phyloP scores from a whole-genome alignment of 371 early-diverging fungal genomes.

The Nosema muscidifuracis region DNA sequence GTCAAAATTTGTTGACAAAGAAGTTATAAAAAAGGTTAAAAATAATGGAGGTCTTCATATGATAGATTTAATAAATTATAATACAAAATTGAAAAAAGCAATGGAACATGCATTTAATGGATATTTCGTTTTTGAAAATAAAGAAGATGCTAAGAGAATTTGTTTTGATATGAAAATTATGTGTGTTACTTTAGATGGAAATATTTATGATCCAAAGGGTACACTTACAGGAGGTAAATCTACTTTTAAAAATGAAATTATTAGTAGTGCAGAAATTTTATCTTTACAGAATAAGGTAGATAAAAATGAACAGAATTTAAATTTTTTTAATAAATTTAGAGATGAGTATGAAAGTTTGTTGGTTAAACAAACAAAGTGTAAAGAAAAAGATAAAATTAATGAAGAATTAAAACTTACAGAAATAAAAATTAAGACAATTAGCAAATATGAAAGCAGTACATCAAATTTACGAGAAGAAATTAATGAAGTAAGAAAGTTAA shows the following conservation, averaged over 20 bases:
- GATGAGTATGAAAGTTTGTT: background rate
- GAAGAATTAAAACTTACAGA: background rate
- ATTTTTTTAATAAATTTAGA: background rate
- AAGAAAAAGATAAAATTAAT: background rate
- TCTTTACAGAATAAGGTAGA: constrained; percentile 4
- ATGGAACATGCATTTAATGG: constrained; percentile 88
- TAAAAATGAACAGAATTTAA: background rate
- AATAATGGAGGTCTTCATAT: constrained; percentile 66
- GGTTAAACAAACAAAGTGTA: background rate
- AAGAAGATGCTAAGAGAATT: constrained; percentile 72
- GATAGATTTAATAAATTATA: constrained; percentile 71
- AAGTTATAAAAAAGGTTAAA: constrained; percentile 65
- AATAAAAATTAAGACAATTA: constrained; percentile 54
- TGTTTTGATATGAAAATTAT: constrained; percentile 67
- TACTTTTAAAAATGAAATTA: constrained; percentile 24
- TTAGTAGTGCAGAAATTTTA: constrained; percentile 48
- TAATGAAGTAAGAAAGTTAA: background rate
- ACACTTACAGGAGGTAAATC: constrained; percentile 85
- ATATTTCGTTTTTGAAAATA: constrained; percentile 68
- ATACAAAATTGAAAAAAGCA: constrained; percentile 68
- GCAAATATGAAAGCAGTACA: background rate
- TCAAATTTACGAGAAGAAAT: background rate
- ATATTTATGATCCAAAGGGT: constrained; percentile 92
- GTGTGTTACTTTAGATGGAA: constrained; percentile 91
- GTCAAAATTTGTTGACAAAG: constrained; percentile 5